A percentile compares a stretch with the other conserved stretches of the same genome.
These are phyloP conservation scores for Dovyalis caffra DNA, from an alignment of 345 rosid genomes.

Conservation along the genomic window DNA sequence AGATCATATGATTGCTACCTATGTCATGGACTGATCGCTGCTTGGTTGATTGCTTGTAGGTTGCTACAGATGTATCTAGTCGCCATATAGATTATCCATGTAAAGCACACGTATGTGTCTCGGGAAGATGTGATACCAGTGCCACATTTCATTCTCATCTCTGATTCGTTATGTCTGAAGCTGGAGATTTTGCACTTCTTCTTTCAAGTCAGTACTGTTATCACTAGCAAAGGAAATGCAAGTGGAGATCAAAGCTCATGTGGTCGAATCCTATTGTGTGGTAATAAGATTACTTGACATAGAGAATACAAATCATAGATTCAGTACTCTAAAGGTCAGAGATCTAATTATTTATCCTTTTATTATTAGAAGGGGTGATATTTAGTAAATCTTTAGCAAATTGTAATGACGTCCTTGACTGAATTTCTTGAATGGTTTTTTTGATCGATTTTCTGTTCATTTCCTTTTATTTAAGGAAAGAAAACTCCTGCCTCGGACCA, in stretches of 20 bases:
- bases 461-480: no score
- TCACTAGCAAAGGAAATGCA: not conserved
- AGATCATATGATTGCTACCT: no score
- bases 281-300: not conserved
- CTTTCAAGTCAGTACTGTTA: not conserved
- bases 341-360: not conserved
- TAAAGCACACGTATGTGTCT: not conserved
- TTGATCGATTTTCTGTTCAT: no score
- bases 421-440: no score
- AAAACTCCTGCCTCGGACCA: no score
- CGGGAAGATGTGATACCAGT: not conserved
- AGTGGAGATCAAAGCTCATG: not conserved
- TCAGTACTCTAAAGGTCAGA: not conserved
- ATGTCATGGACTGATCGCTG: no score
- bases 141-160: not conserved
- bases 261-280: not conserved
- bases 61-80: no score
- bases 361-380: not conserved
- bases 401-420: not conserved
- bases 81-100: no score
- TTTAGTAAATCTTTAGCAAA: not conserved
- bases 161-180: not conserved
- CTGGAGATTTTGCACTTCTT: not conserved
- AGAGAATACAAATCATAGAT: not conserved
- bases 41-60: no score